Percentiles rank a stretch among this genome's conserved stretches.
Conservation (phyloP, 768 basidiomycete species). For the Tremella fuciformis region DNA sequence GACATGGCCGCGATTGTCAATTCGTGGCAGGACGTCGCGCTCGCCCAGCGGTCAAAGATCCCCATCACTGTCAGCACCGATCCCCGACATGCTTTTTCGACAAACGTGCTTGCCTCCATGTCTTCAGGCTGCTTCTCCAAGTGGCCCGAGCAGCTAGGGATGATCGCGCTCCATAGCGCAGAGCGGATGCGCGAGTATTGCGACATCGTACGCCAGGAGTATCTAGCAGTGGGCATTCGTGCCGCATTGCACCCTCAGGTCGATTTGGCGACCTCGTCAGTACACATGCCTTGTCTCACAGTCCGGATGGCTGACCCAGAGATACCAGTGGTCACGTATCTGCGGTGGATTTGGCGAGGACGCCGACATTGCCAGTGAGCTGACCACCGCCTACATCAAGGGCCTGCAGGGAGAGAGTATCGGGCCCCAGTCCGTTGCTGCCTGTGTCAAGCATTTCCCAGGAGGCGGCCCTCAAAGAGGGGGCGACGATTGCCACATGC, state of each 20-base stretch:
- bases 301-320: background rate
- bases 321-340: conserved; percentile 15
- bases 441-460: conserved; percentile 24
- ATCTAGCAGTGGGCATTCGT: conserved; percentile 17
- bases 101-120: conserved; percentile 13
- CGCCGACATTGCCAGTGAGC: conserved; percentile 12
- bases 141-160: conserved; percentile 19
- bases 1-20: conserved; percentile 11
- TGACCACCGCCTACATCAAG: conserved; percentile 8
- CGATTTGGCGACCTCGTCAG: conserved; percentile 15
- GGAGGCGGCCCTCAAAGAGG: conserved; percentile 17
- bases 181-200: conserved; percentile 16
- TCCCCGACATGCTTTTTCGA: conserved; percentile 15
- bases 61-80: conserved; percentile 16
- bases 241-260: conserved; percentile 19
- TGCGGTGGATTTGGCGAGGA: conserved; percentile 19
- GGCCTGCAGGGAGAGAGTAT: conserved; percentile 6
- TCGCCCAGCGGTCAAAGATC: conserved; percentile 4
- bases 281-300: too few species aligned
- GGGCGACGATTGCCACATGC: conserved; percentile 16
- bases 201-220: conserved; percentile 21
- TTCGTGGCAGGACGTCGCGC: conserved; percentile 7
- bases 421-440: conserved; percentile 11
- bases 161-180: conserved; percentile 14
- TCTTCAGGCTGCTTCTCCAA: conserved; percentile 13